Conservation (phyloP, 2,329 filamentous ascomycete species). For the Pseudofabraea citricarpa region DNA sequence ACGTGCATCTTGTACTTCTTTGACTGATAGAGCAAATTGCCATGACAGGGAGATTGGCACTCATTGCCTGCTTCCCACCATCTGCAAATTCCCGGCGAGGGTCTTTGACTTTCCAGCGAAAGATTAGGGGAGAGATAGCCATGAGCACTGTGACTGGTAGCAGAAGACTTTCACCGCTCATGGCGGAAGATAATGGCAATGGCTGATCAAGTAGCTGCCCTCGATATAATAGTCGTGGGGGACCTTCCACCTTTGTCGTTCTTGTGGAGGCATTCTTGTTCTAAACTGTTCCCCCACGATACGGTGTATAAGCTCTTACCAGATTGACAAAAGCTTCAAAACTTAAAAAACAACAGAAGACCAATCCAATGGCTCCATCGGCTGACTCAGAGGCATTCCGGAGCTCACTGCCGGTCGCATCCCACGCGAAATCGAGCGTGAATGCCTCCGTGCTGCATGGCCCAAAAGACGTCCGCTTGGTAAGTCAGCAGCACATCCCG, state of each 20-base stretch:
- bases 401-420: slow-evolving; percentile 4
- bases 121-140: neutral
- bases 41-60: too few species aligned
- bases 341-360: neutral
- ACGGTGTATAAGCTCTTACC: too few species aligned
- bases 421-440: slow-evolving; percentile 26
- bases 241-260: neutral
- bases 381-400: slow-evolving; percentile 9
- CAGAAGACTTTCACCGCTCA: neutral
- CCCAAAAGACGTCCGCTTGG: slow-evolving; percentile 51
- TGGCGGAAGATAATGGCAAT: neutral
- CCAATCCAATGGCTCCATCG: slow-evolving; percentile 17
- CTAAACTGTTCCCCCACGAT: neutral
- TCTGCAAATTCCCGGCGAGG: neutral
- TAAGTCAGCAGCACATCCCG: slow-evolving; percentile 29
- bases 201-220: neutral
- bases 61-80: too few species aligned
- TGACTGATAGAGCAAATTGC: too few species aligned
- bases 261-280: too few species aligned
- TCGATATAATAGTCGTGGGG: neutral
- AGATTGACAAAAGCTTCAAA: too few species aligned
- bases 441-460: slow-evolving; percentile 54
- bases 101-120: neutral
- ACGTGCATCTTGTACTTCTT: too few species aligned
- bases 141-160: neutral